phyloP scores from a whole-genome alignment of 228 moss, liverwort and hornwort species.

The Sphagnum fallax region DNA sequence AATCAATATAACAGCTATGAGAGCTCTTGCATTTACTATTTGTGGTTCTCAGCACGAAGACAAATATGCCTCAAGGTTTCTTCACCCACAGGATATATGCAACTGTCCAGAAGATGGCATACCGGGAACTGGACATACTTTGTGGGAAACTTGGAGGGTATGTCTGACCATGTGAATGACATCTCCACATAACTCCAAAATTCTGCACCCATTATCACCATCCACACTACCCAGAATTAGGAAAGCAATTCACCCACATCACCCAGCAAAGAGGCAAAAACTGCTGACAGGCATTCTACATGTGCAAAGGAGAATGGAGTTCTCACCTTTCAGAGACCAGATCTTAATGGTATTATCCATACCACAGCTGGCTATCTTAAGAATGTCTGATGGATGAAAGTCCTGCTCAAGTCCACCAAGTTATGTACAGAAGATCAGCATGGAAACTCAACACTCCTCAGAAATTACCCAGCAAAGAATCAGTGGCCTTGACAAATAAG shows the following conservation, averaged over 20 bases:
- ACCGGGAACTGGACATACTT: constrained; percentile 96
- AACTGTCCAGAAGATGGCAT: constrained; percentile 5
- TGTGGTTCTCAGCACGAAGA: no score
- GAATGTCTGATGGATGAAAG: constrained; percentile 75
- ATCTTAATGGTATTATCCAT: constrained; percentile 99
- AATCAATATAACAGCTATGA: no score
- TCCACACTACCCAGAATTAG: neutral
- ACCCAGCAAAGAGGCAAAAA: no score
- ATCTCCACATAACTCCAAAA: constrained; percentile 92
- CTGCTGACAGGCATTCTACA: no score
- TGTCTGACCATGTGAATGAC: constrained; percentile 79
- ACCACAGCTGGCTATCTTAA: constrained; percentile 89
- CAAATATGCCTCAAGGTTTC: no score
- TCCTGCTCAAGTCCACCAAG: constrained; percentile 25
- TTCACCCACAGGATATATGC: no score
- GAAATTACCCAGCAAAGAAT: no score
- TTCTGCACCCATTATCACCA: constrained; percentile 24
- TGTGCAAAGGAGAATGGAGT: neutral
- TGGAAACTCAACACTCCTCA: no score
- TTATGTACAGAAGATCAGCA: no score
- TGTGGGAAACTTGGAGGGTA: constrained; percentile 83
- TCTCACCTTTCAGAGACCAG: constrained; percentile 75
- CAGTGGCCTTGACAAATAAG: no score
- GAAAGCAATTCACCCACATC: neutral
- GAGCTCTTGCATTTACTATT: no score